phyloP scores from a whole-genome alignment of 192 early-diverging fungal species.

The Backusella psychrophila region DNA sequence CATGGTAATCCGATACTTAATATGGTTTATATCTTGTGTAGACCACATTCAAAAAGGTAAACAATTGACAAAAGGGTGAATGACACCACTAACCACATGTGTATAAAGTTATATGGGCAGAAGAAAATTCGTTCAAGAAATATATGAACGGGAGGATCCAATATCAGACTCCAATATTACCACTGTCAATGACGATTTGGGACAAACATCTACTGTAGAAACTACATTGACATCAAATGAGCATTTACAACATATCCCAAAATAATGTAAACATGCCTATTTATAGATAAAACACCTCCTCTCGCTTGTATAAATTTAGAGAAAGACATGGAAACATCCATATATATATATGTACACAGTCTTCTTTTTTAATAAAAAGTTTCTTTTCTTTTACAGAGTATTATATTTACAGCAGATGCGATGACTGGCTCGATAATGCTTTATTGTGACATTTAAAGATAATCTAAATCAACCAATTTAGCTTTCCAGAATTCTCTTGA shows the following conservation, averaged over 20 bases:
- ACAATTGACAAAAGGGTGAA: neutral
- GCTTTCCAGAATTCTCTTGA: neutral
- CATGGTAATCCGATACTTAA: slow-evolving; percentile 47
- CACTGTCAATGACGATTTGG: neutral
- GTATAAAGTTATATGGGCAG: slow-evolving; percentile 12
- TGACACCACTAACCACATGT: neutral
- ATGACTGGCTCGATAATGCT: too few species aligned
- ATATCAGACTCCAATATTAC: neutral
- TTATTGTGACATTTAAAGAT: too few species aligned
- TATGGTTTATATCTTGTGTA: slow-evolving; percentile 54
- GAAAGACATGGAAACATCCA: too few species aligned
- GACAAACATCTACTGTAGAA: neutral
- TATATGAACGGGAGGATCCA: neutral
- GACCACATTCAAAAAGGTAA: slow-evolving; percentile 51
- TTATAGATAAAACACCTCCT: too few species aligned
- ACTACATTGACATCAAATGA: neutral
- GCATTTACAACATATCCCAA: neutral
- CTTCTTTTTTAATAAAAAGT: too few species aligned
- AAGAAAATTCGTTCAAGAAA: slow-evolving; percentile 9
- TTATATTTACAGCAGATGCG: too few species aligned
- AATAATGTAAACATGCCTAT: neutral
- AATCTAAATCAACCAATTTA: neutral
- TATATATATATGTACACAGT: too few species aligned
- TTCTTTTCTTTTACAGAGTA: too few species aligned
- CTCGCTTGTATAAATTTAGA: neutral